Percentiles rank a stretch among this genome's conserved stretches.
phyloP scores from a whole-genome alignment of 2,329 filamentous ascomycete species.

The Xylaria sp. region DNA sequence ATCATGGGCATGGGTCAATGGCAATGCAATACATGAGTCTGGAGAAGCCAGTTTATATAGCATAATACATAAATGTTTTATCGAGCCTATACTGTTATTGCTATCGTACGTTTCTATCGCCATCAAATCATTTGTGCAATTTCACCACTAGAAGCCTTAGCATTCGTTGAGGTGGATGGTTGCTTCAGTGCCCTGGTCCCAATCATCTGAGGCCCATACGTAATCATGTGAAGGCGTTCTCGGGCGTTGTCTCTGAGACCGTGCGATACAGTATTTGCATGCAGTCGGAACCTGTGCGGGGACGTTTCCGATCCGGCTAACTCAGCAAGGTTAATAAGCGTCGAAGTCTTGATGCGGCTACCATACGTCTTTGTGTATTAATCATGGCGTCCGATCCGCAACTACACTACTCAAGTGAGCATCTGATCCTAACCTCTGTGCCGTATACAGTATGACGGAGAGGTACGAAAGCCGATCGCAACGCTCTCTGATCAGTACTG shows the following conservation, averaged over 20 bases:
- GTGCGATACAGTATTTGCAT: background rate
- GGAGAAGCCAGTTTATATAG: constrained; percentile 7
- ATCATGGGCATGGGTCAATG: background rate
- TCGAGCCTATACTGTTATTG: background rate
- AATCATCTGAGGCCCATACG: background rate
- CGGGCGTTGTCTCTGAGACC: background rate
- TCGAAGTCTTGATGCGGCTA: background rate
- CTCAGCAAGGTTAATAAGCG: constrained; percentile 7
- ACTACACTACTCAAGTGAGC: background rate
- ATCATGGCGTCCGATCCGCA: constrained; percentile 15
- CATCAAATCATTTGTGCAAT: no score
- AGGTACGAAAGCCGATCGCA: constrained; percentile 37
- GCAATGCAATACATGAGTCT: background rate
- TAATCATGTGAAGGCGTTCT: background rate
- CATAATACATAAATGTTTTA: constrained; percentile 13
- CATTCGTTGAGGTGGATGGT: background rate
- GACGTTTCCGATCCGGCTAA: background rate
- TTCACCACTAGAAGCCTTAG: background rate
- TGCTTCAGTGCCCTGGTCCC: background rate
- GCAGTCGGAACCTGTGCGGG: background rate
- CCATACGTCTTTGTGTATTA: constrained; percentile 2
- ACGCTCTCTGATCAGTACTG: no score
- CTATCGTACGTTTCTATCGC: background rate
- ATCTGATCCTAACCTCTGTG: background rate
- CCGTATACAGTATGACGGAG: constrained; percentile 16